phyloP scores from a whole-genome alignment of 1,284 basidiomycete genomes.

The Puccinia sorghi region DNA sequence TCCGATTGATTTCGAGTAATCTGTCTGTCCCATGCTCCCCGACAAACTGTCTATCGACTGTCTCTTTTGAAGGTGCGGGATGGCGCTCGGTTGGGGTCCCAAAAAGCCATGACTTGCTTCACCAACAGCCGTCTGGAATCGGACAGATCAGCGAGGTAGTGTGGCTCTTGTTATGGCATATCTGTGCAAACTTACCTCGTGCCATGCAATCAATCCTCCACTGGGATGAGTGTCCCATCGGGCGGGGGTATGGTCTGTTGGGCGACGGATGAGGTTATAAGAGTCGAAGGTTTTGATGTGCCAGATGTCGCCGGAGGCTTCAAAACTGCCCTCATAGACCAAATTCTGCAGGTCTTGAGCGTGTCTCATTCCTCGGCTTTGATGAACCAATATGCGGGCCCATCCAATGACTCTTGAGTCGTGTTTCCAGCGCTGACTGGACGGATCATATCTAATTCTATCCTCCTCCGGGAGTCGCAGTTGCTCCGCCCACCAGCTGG shows the following conservation, averaged over 20 bases:
- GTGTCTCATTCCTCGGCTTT: not conserved
- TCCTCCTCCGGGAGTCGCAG: not conserved
- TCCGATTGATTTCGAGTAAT: conserved; percentile 53
- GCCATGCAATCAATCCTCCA: conserved; percentile 34
- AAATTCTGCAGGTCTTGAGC: conserved; percentile 4
- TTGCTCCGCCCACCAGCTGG: conserved; percentile 20
- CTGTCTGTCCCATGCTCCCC: conserved; percentile 56
- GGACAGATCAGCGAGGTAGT: not conserved
- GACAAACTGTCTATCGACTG: conserved; percentile 56
- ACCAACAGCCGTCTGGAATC: not conserved
- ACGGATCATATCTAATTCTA: not conserved
- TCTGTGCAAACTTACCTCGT: not conserved
- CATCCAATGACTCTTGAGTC: conserved; percentile 17
- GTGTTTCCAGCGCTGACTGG: not conserved
- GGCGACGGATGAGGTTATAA: conserved; percentile 5
- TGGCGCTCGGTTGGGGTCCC: conserved; percentile 55
- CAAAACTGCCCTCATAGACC: conserved; percentile 24
- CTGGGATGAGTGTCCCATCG: conserved; percentile 5
- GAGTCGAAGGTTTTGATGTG: conserved; percentile 17
- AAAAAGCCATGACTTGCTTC: not conserved
- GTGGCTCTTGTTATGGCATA: not conserved
- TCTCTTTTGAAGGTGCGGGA: conserved; percentile 63
- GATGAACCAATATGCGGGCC: conserved; percentile 25
- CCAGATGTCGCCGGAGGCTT: conserved; percentile 15
- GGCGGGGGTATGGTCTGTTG: not conserved